Base-by-base conservation (phyloP, 352 stramenopile species). In the Globisporangium apiculatum region DNA sequence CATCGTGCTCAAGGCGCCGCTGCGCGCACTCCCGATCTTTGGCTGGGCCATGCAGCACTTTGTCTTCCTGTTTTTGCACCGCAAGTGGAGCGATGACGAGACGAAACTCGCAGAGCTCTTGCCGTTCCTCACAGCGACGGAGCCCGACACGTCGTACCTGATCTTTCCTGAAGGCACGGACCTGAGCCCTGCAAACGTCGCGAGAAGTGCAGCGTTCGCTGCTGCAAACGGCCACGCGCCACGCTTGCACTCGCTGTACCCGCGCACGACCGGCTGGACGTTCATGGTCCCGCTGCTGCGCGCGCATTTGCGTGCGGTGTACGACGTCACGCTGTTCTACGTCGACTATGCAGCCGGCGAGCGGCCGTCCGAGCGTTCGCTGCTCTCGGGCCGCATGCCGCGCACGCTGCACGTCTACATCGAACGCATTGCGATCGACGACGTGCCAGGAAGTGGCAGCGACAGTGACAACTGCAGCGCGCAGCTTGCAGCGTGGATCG, bases 31-130 rank as follows among this genome's bases (percentile, higher is more conserved):
- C 37, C 84, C 84, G 48, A 76, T 94, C 63, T 91, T 92, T 55
- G 84, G 84, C 3, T 94, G 82, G 84, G 82, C 79, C 55, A 94
- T 91, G 82, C 82, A 91, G 69, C 75, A 86, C 62, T 92, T 94
- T 43, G 66, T 90, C 43, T 92, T 91, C 60, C 82, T 92, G 58
- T 94, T 92, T 57, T 60, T 94, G 60, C 69, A 87, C 62, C 80
- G 83, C 46, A 72, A 66, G 40, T 91, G 82, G 73, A 59, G 64
- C 11, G 74, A 92, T 10, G 80, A 92, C 45, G 67, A 86, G 49
- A 59, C 58, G 45, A 73, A 83, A 35, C 53, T 94, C 15, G 65
- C 63, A 17, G 73, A 64, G 38, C 64, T 90, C 36, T 60, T 90
- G 50, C 74, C 76, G 43, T 87, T 85, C 61, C 64, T 94, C 36